Base-by-base conservation (phyloP, 371 early-diverging fungal species). In the Mucor piriformis region DNA sequence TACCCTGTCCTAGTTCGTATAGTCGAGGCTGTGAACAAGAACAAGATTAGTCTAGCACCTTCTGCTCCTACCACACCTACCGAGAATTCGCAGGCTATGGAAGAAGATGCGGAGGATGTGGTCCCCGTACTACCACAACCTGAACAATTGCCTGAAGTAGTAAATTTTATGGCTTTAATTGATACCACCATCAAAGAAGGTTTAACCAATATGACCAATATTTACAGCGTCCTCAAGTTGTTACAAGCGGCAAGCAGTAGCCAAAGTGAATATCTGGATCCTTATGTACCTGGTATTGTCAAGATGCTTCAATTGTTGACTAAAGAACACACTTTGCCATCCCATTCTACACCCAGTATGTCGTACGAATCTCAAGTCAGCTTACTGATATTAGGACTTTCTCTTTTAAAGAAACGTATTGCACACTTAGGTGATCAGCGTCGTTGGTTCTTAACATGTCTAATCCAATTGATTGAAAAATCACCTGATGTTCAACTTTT, bases 371-470 rank as follows among this genome's bases (percentile, higher is more conserved):
- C 87, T 1, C 76, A 83, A 20, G 82, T 83, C 15, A 88, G 84
- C 35, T 54, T 88, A 25, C 60, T 92, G 37, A 80, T 90, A 40
- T 73, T 89, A 60, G 81, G 91, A 7, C 69, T 97, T 3, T 77
- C 86, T 24, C 67, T 96, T 24, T 74, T 97, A 21, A 92, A 92
- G 51, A 79, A 78, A 40, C 83, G 93, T 20, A 86, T 94, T 4
- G 82, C 91, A 1, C 80, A 88, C 33, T 79, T 96, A 35, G 95
- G 89, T 32, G 99, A 98, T 54, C 90, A 91, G 42, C 88, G 99
- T 13, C 90, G 92, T 55, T 81, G 87, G 76, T 95, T 92, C 72
- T 70, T 97, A 52, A 87, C 87, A 3, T 85, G 86, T n/a, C 69
- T 97, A 15, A 84, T 86, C 33, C 90, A 88, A 54, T 71, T 98